Evolutionary conservation across 2,329 filamentous ascomycete species (phyloP), one percentile per base, ranked within the genome.

Genomic region (Fonsecaea nubica): DNA sequence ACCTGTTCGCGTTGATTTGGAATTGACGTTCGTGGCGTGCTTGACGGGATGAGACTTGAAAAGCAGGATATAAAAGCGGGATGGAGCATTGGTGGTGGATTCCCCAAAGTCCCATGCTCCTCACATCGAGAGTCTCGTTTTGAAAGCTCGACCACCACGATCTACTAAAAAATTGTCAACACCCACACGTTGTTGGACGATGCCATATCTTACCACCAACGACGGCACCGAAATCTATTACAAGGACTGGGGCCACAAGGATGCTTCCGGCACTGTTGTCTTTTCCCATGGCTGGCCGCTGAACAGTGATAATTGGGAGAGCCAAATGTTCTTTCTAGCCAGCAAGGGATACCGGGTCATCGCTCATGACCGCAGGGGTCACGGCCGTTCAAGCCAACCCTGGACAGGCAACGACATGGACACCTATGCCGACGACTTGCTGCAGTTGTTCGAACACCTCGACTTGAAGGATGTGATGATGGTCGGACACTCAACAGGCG

Each of bases 211-310:
- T 54, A 80, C 76, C 18, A 77, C 78, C 60, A 73, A 74, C 62
- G 78, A 80, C 66, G 76, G 77, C 32, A 76, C 76, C 33, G 66
- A 76, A 58, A 75, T 81, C 64, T 81, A 75, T 73, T 81, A 81
- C 74, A 81, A 80, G 71, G 77, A 80, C 68, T 81, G 79, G 79
- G 79, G 79, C 64, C 77, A 79, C 71, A 73, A 75, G 2, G 63
- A 70, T 3, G 78, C 76, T 45, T 62, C 72, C 4, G 15, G 10
- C 9, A 71, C 75, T 4, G 72, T 80, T 48, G 74, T 75, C 45
- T 80, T 80, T 70, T 77, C 75, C 0, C 79, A 80, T 59, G 79
- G 78, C 62, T 80, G 79, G 79, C 78, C 79, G 1, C 70, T 81
- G 18, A 79, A 74, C 72, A 74, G 74, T 53, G 78, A 81, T 67